A percentile compares a stretch with the other conserved stretches of the same genome.
Conservation (phyloP, 2,329 filamentous ascomycete species). For the Neonectria magnoliae region DNA sequence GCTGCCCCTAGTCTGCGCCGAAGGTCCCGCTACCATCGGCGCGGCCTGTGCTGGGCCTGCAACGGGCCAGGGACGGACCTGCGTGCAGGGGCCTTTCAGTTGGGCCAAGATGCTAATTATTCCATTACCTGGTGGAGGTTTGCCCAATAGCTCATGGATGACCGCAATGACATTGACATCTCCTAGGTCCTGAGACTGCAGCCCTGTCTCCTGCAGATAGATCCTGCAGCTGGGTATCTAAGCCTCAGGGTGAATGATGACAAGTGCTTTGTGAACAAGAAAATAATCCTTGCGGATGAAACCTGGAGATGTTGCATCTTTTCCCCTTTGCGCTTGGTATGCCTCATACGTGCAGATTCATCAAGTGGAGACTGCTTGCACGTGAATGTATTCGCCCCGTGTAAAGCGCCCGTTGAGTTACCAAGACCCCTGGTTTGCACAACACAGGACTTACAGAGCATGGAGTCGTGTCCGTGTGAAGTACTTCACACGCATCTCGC, state of each 20-base stretch:
- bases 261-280: conserved; percentile 9
- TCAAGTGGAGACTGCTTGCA: conserved; percentile 11
- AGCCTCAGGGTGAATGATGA: conserved; percentile 10
- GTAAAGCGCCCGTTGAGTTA: conserved; percentile 3
- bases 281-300: conserved; percentile 18
- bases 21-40: conserved; percentile 2
- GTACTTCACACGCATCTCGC: background rate
- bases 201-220: conserved; percentile 10
- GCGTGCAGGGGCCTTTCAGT: conserved; percentile 13
- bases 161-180: conserved; percentile 8
- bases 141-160: conserved; percentile 11
- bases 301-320: conserved; percentile 21
- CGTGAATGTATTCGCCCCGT: background rate
- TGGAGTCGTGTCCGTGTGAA: background rate
- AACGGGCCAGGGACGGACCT: background rate
- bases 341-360: conserved; percentile 9
- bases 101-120: conserved; percentile 10
- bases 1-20: background rate
- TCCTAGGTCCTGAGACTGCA: conserved; percentile 15
- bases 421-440: background rate
- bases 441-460: conserved; percentile 9
- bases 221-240: conserved; percentile 10
- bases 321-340: conserved; percentile 10
- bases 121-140: conserved; percentile 4
- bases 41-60: conserved; percentile 2